Evolutionary conservation across 805 yeast genomes (phyloP).

Genomic region (Saccharomycopsis olivae): DNA sequence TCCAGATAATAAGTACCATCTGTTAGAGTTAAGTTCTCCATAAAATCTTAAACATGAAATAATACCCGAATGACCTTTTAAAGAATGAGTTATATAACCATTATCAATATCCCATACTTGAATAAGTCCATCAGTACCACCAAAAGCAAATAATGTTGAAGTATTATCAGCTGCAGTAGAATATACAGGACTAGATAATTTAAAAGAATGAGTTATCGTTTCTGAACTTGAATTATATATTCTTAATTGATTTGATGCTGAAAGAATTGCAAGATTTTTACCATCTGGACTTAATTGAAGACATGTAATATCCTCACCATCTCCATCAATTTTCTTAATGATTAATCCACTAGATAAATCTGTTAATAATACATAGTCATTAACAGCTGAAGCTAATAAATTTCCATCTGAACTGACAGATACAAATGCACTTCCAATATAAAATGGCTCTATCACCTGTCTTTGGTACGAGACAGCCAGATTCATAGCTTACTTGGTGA

Average conservation of each 20-base stretch:
- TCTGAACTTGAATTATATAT: constrained; percentile 36
- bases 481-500: no score
- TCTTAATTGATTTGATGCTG: constrained; percentile 75
- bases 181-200: constrained; percentile 71
- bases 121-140: constrained; percentile 89
- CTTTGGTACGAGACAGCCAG: neutral
- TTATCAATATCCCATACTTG: constrained; percentile 89
- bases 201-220: constrained; percentile 39
- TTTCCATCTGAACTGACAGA: constrained; percentile 51
- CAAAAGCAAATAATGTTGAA: constrained; percentile 80
- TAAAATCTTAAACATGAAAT: constrained; percentile 32
- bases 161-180: constrained; percentile 70
- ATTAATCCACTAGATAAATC: constrained; percentile 47
- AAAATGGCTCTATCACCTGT: constrained; percentile 52
- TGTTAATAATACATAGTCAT: constrained; percentile 67
- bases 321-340: constrained; percentile 64
- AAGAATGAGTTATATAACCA: constrained; percentile 77
- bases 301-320: constrained; percentile 67
- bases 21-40: constrained; percentile 54
- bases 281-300: constrained; percentile 74
- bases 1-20: constrained; percentile 77
- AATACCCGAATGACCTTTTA: constrained; percentile 74
- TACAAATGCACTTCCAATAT: constrained; percentile 75
- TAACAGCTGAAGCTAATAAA: constrained; percentile 66
- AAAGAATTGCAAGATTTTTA: constrained; percentile 52